Base-by-base conservation (phyloP, 805 yeast genomes). In the Lachancea cidri region DNA sequence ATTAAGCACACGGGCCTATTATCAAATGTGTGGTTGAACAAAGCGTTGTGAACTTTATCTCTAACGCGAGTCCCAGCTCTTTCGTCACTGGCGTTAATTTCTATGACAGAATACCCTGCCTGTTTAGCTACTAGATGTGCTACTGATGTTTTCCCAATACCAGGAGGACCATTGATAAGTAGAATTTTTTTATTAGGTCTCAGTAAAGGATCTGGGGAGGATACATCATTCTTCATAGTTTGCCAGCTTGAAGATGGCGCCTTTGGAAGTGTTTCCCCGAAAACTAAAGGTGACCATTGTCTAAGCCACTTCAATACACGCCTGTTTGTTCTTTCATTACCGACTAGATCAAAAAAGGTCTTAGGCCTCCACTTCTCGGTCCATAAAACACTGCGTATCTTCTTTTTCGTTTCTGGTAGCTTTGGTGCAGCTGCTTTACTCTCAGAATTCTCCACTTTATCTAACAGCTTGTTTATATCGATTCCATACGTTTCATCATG, bases 111-210 rank as follows among this genome's bases (percentile, higher is more conserved):
- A 58, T 84, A 91, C 0, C 95, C 95, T 30, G 85, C 74, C 48
- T 86, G 95, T 35, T 71, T 72, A 3, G 96, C 93, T 29, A 88
- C 73, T 1, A 87, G 76, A 55, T 89, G 96, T 0, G 91, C 86
- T 2, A 88, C 81, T 0, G 93, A 77, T 0, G 98, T 89, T 57
- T 91, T 91, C 7, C 98, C 98, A 14, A 83, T 72, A 2, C 98
- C 98, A 0, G 96, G 88, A 0, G 96, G 93, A 0, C 98, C 98
- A 57, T 83, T 87, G 8, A 93, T 73, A 31, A 93, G 65, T 16
- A 93, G 57, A 0, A 93, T 71, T 48, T 77, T 82, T 39, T 73
- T 72, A 13, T 60, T 65, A 0, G 89, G 89, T 41, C 89, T 66
- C 20, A 73, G 69, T 31, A 73, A 68, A 0, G 77, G 75, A 54